These are phyloP conservation scores for Panicum hallii DNA, from an alignment of 202 grass and related monocot genomes.

Conservation along the genomic window DNA sequence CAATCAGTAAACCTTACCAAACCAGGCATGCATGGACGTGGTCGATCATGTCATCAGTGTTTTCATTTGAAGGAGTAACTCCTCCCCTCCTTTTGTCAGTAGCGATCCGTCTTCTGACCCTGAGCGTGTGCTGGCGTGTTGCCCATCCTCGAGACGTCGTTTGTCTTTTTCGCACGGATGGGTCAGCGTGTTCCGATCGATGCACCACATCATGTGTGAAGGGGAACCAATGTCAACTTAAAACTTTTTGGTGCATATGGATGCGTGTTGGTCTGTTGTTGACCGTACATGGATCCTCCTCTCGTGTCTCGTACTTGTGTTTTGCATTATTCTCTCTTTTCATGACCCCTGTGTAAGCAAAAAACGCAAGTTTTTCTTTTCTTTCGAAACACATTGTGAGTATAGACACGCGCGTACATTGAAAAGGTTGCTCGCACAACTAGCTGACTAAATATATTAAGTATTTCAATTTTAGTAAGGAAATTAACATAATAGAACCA, in stretches of 20 bases:
- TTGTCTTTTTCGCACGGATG: conserved; percentile 3
- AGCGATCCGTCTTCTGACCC: not conserved
- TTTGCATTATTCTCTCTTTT: no score
- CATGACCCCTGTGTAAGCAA: no score
- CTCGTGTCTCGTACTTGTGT: not conserved
- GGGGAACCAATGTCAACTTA: not conserved
- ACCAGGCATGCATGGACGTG: not conserved
- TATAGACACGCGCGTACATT: no score
- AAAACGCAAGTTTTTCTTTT: no score
- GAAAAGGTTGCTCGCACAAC: no score
- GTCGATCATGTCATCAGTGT: conserved; percentile 30
- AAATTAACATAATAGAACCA: no score
- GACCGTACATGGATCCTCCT: conserved; percentile 19
- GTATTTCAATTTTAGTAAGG: no score
- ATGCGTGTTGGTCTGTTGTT: conserved; percentile 20
- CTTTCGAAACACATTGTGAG: no score
- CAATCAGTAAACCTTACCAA: no score
- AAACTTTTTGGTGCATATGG: conserved; percentile 4
- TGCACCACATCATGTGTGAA: conserved; percentile 15
- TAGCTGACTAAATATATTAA: no score
- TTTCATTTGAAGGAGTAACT: not conserved
- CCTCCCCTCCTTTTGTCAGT: not conserved
- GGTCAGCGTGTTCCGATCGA: not conserved
- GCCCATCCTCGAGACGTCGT: conserved; percentile 23
- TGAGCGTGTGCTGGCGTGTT: not conserved